A percentile compares a stretch with the other conserved stretches of the same genome.
phyloP scores from a whole-genome alignment of 164 flowering plant species.

The Sedum album region DNA sequence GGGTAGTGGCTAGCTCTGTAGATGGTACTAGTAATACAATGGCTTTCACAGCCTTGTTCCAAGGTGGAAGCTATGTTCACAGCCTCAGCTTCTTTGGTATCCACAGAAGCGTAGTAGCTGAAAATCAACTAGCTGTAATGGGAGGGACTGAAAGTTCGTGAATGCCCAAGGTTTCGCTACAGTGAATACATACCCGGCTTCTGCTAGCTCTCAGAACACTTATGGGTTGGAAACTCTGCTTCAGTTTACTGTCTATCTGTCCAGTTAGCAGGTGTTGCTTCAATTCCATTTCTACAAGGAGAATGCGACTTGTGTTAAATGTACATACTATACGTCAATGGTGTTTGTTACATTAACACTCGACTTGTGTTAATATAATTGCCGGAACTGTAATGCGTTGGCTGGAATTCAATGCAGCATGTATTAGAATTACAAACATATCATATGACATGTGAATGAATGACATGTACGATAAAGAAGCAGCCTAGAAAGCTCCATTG shows the following conservation, averaged over 20 bases:
- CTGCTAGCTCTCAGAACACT: slow-evolving; percentile 2
- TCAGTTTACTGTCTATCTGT: no score
- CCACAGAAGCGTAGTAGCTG: slow-evolving; percentile 21
- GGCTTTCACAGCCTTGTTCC: slow-evolving; percentile 25
- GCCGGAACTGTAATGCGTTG: background rate
- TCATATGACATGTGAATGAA: no score
- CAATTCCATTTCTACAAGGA: background rate
- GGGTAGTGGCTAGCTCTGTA: slow-evolving; percentile 30
- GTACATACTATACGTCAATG: background rate
- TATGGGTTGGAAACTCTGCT: slow-evolving; percentile 16
- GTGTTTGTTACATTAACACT: background rate
- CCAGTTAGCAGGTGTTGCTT: background rate
- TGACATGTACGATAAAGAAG: no score
- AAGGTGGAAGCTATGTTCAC: slow-evolving; percentile 3
- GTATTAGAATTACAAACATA: no score
- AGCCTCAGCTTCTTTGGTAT: slow-evolving; percentile 39
- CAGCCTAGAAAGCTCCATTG: background rate
- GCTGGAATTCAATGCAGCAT: no score
- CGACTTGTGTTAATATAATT: no score
- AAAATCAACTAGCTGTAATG: slow-evolving; percentile 43
- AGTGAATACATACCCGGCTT: slow-evolving; percentile 4
- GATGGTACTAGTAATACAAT: slow-evolving; percentile 40
- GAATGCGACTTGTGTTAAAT: background rate
- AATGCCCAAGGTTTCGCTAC: slow-evolving; percentile 33
- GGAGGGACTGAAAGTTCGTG: slow-evolving; percentile 45